A percentile compares a stretch with the other conserved stretches of the same genome.
Evolutionary conservation across 345 rosid genomes (phyloP).

Genomic region (Schrenkiella parvula): DNA sequence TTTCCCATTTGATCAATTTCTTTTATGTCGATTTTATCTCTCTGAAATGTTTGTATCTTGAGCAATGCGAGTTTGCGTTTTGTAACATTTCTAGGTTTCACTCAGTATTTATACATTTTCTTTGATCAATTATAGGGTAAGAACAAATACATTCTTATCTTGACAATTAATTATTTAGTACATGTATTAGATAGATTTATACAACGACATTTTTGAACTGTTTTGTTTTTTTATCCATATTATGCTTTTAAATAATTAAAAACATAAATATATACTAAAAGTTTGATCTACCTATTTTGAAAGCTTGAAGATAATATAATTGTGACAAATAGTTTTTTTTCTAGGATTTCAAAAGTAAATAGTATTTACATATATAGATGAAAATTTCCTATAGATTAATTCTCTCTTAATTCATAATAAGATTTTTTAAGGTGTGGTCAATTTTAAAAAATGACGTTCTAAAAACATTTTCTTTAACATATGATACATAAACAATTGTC

Average conservation of each 20-base stretch:
- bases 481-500: no score
- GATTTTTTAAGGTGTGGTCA: no score
- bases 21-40: background rate
- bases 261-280: background rate
- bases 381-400: background rate
- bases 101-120: background rate
- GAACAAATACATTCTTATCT: background rate
- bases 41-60: background rate
- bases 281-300: background rate
- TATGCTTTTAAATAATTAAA: background rate
- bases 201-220: background rate
- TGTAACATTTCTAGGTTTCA: background rate
- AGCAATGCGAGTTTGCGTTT: background rate
- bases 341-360: background rate
- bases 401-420: background rate
- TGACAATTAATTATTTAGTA: background rate
- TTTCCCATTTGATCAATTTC: constrained; percentile 11
- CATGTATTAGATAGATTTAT: background rate
- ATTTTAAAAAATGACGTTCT: background rate
- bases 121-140: background rate
- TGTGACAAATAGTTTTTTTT: background rate
- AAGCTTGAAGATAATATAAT: background rate
- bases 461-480: background rate
- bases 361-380: background rate
- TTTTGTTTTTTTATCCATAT: background rate